phyloP scores from a whole-genome alignment of 2,329 filamentous ascomycete genomes.

The Penicillium sclerotiorum region DNA sequence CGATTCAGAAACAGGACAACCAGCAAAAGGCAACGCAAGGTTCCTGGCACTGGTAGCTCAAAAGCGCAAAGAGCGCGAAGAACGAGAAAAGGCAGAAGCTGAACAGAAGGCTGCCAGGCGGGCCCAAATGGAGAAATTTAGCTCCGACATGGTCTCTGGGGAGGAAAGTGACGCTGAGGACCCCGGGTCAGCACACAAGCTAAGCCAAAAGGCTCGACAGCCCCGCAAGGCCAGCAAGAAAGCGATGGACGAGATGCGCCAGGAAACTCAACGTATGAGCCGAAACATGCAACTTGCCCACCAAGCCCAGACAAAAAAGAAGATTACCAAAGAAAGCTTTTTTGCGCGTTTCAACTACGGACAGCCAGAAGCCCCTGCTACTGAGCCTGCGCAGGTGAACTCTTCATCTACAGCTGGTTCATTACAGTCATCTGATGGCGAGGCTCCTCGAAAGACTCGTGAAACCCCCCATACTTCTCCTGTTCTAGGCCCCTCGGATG shows the following conservation, averaged over 20 bases:
- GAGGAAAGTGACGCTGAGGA: constrained; percentile 61
- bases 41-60: constrained; percentile 73
- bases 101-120: constrained; percentile 42
- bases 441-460: constrained; percentile 44
- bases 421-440: constrained; percentile 45
- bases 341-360: constrained; percentile 82
- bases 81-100: constrained; percentile 61
- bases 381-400: constrained; percentile 30
- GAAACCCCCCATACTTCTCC: constrained; percentile 75
- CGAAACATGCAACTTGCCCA: constrained; percentile 90
- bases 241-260: constrained; percentile 89
- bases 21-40: constrained; percentile 53
- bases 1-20: constrained; percentile 31
- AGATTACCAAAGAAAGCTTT: constrained; percentile 78
- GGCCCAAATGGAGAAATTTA: constrained; percentile 36
- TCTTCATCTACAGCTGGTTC: constrained; percentile 56
- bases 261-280: constrained; percentile 88
- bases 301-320: constrained; percentile 87
- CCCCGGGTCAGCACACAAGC: constrained; percentile 65
- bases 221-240: constrained; percentile 87
- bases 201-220: constrained; percentile 71
- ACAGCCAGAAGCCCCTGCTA: constrained; percentile 39
- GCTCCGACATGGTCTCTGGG: constrained; percentile 48
- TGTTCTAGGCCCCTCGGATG: constrained; percentile 33
- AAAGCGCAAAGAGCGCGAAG: constrained; percentile 71